phyloP scores from a whole-genome alignment of 2,329 filamentous ascomycete genomes.

The Penicillium sp. region DNA sequence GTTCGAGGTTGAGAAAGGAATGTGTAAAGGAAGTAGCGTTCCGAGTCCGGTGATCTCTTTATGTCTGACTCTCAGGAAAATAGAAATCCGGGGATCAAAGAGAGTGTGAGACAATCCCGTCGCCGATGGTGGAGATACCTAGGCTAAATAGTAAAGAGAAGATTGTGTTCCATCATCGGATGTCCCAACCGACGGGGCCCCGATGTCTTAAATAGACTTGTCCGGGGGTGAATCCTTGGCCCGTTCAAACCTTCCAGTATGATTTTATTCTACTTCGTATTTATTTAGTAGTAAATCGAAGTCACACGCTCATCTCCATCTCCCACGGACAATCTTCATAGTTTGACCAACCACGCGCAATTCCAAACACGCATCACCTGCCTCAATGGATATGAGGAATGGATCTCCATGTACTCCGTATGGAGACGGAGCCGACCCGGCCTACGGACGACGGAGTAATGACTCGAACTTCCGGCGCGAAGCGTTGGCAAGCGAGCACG shows the following conservation, averaged over 20 bases:
- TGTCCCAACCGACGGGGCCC: slow-evolving; percentile 3
- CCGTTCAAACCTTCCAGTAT: neutral
- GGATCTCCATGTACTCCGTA: too few species aligned
- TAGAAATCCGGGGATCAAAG: slow-evolving; percentile 7
- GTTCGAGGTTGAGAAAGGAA: too few species aligned
- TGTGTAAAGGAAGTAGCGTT: neutral
- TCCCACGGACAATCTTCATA: neutral
- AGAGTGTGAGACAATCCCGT: neutral
- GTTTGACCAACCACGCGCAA: too few species aligned
- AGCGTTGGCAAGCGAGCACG: slow-evolving; percentile 33
- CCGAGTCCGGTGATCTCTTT: too few species aligned
- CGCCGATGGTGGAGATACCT: neutral
- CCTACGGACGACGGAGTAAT: too few species aligned
- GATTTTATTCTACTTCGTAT: neutral
- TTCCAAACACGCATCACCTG: too few species aligned
- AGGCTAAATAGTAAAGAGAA: neutral
- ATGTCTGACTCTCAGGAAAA: too few species aligned
- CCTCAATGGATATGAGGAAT: too few species aligned
- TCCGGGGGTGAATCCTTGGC: neutral
- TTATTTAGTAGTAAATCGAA: too few species aligned
- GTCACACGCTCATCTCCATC: slow-evolving; percentile 1
- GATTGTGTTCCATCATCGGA: too few species aligned
- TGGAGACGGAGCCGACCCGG: too few species aligned
- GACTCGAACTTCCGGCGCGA: slow-evolving; percentile 33
- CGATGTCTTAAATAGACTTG: slow-evolving; percentile 1